Evolutionary conservation across 2,329 filamentous ascomycete species (phyloP).

Genomic region (Aspergillus pseudonomiae): DNA sequence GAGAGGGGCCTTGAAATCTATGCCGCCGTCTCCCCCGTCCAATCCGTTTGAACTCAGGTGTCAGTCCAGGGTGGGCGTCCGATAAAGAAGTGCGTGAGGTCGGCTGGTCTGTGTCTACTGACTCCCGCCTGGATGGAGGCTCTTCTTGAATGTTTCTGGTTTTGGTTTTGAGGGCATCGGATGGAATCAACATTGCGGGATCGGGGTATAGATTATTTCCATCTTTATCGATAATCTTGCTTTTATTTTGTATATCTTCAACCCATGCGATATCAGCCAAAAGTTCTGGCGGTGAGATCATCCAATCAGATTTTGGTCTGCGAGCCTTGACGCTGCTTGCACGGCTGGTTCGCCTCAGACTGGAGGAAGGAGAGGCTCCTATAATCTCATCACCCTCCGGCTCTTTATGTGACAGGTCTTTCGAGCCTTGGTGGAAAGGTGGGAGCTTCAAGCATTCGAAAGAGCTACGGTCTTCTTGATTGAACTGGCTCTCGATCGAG

Average conservation of each 20-base stretch:
- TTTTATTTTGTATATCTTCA: slow-evolving; percentile 78
- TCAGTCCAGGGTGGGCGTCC: slow-evolving; percentile 41
- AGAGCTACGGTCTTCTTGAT: slow-evolving; percentile 48
- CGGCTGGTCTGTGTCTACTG: slow-evolving; percentile 25
- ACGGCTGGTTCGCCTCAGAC: slow-evolving; percentile 45
- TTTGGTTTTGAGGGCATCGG: slow-evolving; percentile 18
- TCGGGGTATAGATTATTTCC: slow-evolving; percentile 68
- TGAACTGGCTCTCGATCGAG: slow-evolving; percentile 58
- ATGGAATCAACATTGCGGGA: slow-evolving; percentile 25
- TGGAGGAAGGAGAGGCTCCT: slow-evolving; percentile 40
- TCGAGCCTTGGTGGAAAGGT: slow-evolving; percentile 36
- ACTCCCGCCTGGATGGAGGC: slow-evolving; percentile 24
- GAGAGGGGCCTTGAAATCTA: slow-evolving; percentile 61
- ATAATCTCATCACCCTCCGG: slow-evolving; percentile 29
- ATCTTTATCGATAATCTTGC: slow-evolving; percentile 76
- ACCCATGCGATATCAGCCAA: slow-evolving; percentile 91
- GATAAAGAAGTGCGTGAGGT: slow-evolving; percentile 38
- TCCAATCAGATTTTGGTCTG: slow-evolving; percentile 82
- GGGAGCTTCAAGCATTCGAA: slow-evolving; percentile 51
- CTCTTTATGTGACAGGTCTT: slow-evolving; percentile 20
- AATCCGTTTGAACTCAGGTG: slow-evolving; percentile 52
- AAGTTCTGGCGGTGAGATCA: slow-evolving; percentile 78
- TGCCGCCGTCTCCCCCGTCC: slow-evolving; percentile 61
- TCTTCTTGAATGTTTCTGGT: slow-evolving; percentile 13
- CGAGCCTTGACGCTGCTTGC: slow-evolving; percentile 61